Conservation (phyloP, 2,329 filamentous ascomycete species). For the Teratosphaeria pseudoeucalypti region DNA sequence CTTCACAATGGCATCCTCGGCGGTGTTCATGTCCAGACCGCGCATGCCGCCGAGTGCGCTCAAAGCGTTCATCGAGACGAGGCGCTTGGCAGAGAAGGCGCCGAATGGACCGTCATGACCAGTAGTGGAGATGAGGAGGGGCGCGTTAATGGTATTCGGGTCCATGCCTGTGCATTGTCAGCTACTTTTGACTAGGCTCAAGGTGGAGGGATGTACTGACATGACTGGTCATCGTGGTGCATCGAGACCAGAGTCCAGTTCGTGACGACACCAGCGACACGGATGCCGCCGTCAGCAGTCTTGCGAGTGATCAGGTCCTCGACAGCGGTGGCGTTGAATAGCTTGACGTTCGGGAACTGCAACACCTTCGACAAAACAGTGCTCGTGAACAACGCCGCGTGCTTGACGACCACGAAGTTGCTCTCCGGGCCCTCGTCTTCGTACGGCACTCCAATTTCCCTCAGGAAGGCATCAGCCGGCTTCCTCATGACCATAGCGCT, state of each 20-base stretch:
- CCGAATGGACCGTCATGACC: constrained; percentile 88
- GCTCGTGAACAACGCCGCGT: constrained; percentile 83
- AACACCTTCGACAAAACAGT: constrained; percentile 78
- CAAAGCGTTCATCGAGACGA: constrained; percentile 77
- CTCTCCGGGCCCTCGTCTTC: constrained; percentile 61
- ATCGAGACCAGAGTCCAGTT: constrained; percentile 87
- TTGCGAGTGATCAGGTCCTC: constrained; percentile 85
- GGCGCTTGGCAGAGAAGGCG: constrained; percentile 81
- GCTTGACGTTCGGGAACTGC: constrained; percentile 79
- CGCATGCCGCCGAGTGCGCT: constrained; percentile 85
- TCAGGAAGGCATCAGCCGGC: constrained; percentile 75
- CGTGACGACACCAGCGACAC: constrained; percentile 80
- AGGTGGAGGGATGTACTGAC: background rate
- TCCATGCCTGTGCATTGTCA: constrained; percentile 55
- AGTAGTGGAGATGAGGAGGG: constrained; percentile 77
- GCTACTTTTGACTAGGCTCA: background rate
- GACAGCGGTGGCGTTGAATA: constrained; percentile 89
- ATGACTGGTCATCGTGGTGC: constrained; percentile 47
- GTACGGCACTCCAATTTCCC: constrained; percentile 70
- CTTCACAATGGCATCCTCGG: constrained; percentile 91
- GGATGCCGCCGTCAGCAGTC: constrained; percentile 43
- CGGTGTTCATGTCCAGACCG: constrained; percentile 81
- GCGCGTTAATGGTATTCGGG: constrained; percentile 91
- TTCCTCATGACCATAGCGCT: constrained; percentile 92
- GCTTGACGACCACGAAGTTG: constrained; percentile 84